These are phyloP conservation scores for Candida michaelii DNA, from an alignment of 805 yeast genomes.

Conservation along the genomic window DNA sequence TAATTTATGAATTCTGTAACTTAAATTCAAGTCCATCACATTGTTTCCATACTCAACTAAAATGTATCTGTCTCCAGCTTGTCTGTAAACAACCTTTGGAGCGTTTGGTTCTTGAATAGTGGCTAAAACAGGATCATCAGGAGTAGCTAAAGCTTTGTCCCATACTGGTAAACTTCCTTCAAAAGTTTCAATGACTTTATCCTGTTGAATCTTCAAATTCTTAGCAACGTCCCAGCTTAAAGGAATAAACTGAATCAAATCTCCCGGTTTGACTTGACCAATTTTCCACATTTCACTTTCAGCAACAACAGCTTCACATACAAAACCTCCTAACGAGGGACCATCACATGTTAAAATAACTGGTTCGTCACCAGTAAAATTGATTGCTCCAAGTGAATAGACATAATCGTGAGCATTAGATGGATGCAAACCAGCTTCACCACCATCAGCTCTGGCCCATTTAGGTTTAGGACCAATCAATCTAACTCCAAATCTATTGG, in stretches of 20 bases:
- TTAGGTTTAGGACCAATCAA: conserved; percentile 92
- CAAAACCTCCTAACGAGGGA: conserved; percentile 96
- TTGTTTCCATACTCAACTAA: conserved; percentile 92
- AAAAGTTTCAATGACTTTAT: conserved; percentile 48
- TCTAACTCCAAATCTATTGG: conserved; percentile 95
- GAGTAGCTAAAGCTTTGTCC: conserved; percentile 23
- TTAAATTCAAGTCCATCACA: conserved; percentile 76
- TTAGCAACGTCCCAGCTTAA: conserved; percentile 69
- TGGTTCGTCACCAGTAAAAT: conserved; percentile 98
- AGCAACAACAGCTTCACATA: conserved; percentile 92
- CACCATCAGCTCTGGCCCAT: conserved; percentile 97
- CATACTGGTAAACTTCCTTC: conserved; percentile 41
- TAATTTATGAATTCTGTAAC: conserved; percentile 82
- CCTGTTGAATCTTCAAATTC: conserved; percentile 60
- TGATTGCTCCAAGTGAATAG: conserved; percentile 93
- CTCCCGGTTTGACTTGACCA: conserved; percentile 97
- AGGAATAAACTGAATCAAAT: conserved; percentile 76
- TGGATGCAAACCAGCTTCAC: conserved; percentile 97
- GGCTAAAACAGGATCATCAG: conserved; percentile 71
- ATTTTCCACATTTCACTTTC: conserved; percentile 98
- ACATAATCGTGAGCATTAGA: conserved; percentile 98
- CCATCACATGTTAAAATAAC: conserved; percentile 97
- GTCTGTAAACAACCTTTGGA: conserved; percentile 83
- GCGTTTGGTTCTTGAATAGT: conserved; percentile 46
- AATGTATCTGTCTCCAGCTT: conserved; percentile 94